Conservation (phyloP, 192 early-diverging fungal genomes). For the Coemansia sp. region DNA sequence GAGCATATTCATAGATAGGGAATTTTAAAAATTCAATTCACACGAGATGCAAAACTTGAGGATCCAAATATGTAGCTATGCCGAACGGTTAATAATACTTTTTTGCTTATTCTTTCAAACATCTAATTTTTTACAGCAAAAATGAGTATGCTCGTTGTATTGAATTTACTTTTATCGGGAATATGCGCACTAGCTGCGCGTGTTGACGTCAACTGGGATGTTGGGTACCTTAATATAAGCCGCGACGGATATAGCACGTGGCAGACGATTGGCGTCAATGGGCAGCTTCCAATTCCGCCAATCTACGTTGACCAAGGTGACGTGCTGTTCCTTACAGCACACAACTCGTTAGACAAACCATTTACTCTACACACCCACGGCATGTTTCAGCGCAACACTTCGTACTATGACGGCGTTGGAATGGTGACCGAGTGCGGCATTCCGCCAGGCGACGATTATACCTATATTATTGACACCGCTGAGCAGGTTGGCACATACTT, state of each 20-base stretch:
- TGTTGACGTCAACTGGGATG: conserved; percentile 53
- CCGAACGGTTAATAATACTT: too few relatives aligned
- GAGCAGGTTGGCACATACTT: conserved; percentile 71
- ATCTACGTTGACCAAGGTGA: conserved; percentile 11
- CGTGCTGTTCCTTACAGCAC: conserved; percentile 18
- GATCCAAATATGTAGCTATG: too few relatives aligned
- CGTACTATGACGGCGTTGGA: conserved; percentile 63
- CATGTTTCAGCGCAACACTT: conserved; percentile 64
- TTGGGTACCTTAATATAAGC: conserved; percentile 57
- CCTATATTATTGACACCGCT: conserved; percentile 56
- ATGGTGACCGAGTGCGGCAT: conserved; percentile 72
- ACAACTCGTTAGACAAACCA: conserved; percentile 52
- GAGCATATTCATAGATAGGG: too few relatives aligned
- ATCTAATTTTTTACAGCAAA: too few relatives aligned
- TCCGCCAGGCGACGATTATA: conserved; percentile 57
- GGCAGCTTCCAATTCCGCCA: conserved; percentile 51
- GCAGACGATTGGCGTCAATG: conserved; percentile 62
- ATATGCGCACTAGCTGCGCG: background rate
- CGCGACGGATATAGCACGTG: conserved; percentile 60
- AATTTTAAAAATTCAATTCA: too few relatives aligned
- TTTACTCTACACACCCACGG: conserved; percentile 74
- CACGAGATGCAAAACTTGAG: too few relatives aligned
- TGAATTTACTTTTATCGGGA: too few relatives aligned
- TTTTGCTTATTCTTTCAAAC: too few relatives aligned
- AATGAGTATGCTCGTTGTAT: too few relatives aligned